These are phyloP conservation scores for Pseudogymnoascus destructans DNA, from an alignment of 2,329 filamentous ascomycete genomes.

Conservation along the genomic window DNA sequence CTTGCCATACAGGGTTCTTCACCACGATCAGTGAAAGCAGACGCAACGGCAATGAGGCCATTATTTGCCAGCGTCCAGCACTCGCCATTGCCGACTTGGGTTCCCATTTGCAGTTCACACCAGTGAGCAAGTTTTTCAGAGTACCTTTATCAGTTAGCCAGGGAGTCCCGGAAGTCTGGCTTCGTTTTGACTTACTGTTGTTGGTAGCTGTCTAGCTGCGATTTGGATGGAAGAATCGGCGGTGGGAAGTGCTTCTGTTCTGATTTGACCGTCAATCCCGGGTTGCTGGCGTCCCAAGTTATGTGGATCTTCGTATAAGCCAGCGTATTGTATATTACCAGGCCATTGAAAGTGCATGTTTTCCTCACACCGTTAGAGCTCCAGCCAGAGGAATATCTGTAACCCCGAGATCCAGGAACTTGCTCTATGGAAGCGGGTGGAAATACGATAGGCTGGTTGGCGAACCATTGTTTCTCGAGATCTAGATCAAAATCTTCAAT, in stretches of 20 bases:
- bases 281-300: conserved; percentile 26
- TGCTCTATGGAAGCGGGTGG: conserved; percentile 17
- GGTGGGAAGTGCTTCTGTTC: conserved; percentile 26
- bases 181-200: conserved; percentile 12
- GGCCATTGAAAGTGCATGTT: conserved; percentile 23
- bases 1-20: conserved; percentile 25
- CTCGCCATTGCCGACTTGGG: conserved; percentile 28
- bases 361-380: conserved; percentile 18
- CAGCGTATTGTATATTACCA: conserved; percentile 25
- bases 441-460: conserved; percentile 20
- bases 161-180: neutral
- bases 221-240: conserved; percentile 17
- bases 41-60: conserved; percentile 22
- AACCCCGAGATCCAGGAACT: conserved; percentile 13
- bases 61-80: conserved; percentile 29
- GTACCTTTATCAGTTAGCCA: conserved; percentile 19
- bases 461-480: conserved; percentile 25
- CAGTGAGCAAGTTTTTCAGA: conserved; percentile 24
- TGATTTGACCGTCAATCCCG: conserved; percentile 23
- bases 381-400: conserved; percentile 17
- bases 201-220: conserved; percentile 18
- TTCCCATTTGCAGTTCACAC: conserved; percentile 23
- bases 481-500: conserved; percentile 22
- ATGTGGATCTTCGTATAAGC: conserved; percentile 27
- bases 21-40: conserved; percentile 15